Conservation (phyloP, 2,329 filamentous ascomycete genomes). For the Chaetothyriales sp. region DNA sequence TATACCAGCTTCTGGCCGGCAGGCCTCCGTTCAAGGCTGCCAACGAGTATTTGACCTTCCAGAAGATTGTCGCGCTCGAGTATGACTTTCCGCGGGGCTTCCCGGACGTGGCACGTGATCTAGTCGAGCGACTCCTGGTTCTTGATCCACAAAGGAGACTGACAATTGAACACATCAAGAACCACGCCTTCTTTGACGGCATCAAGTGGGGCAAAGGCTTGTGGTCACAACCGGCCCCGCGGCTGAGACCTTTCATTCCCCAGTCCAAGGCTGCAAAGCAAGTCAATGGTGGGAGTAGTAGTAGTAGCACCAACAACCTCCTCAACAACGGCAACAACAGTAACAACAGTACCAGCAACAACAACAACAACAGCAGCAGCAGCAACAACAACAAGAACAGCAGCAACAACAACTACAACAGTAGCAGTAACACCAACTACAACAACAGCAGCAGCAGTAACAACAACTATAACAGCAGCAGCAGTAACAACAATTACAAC, state of each 20-base stretch:
- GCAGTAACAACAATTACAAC: not conserved
- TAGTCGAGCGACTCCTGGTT: conserved; percentile 81
- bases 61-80: conserved; percentile 90
- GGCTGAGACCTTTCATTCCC: conserved; percentile 70
- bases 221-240: conserved; percentile 82
- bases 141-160: conserved; percentile 72
- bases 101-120: conserved; percentile 68
- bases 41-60: conserved; percentile 94
- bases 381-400: not conserved
- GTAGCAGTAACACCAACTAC: not conserved
- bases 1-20: conserved; percentile 93
- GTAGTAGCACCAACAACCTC: not conserved
- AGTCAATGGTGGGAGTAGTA: conserved; percentile 36
- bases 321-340: not conserved
- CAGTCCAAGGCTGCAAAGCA: conserved; percentile 66
- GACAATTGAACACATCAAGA: conserved; percentile 91
- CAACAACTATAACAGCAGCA: not conserved
- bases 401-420: not conserved
- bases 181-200: conserved; percentile 87
- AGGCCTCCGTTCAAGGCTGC: conserved; percentile 89
- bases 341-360: not conserved
- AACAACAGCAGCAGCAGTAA: not conserved
- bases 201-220: conserved; percentile 68
- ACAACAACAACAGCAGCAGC: not conserved
- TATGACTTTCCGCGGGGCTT: conserved; percentile 89